phyloP scores from a whole-genome alignment of 352 stramenopile species.

The Nannochloropsis limnetica region DNA sequence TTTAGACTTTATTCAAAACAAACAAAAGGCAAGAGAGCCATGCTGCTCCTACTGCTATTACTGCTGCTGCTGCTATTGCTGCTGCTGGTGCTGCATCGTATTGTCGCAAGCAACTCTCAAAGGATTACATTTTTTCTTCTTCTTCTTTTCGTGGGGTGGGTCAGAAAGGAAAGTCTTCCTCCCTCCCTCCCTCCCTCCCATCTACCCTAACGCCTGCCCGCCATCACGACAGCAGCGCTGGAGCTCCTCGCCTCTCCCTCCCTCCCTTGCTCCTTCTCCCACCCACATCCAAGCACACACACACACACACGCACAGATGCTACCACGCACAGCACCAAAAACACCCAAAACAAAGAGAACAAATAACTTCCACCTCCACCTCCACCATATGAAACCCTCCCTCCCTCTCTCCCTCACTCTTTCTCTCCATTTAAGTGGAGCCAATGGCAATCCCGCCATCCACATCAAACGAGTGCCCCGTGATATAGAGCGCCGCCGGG shows the following conservation, averaged over 20 bases:
- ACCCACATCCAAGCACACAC: background rate
- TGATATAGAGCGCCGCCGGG: slow-evolving; percentile 69
- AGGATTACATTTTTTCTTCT: background rate
- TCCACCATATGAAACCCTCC: background rate
- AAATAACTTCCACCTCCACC: background rate
- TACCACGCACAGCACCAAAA: background rate
- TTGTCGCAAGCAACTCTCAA: background rate
- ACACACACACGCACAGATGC: background rate
- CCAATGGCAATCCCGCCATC: slow-evolving; percentile 74
- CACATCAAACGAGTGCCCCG: slow-evolving; percentile 72
- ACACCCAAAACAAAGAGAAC: background rate
- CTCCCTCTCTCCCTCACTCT: background rate
- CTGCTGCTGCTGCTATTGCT: background rate
- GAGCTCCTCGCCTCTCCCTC: background rate
- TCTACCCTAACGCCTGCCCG: background rate
- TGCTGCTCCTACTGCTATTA: background rate
- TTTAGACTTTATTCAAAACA: too few relatives aligned
- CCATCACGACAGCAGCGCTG: background rate
- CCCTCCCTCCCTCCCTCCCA: background rate
- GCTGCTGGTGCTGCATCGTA: background rate
- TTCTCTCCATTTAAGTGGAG: slow-evolving; percentile 36
- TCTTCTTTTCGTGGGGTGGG: too few relatives aligned
- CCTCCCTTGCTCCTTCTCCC: background rate
- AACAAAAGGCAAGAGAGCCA: background rate
- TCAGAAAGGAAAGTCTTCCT: background rate